Evolutionary conservation across 805 yeast species (phyloP).

Genomic region (Saturnispora silvae): DNA sequence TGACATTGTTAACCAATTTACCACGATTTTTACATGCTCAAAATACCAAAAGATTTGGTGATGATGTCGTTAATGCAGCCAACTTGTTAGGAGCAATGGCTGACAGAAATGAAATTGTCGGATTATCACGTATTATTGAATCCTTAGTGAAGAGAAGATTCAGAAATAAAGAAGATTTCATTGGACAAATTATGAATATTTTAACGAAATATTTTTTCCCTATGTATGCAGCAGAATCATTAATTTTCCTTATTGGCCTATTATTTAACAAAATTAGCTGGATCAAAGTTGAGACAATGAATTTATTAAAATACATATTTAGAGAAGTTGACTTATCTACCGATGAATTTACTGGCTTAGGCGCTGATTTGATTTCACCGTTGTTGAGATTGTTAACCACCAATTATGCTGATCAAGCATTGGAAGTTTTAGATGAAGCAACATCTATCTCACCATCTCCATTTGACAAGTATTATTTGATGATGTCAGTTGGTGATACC

Average conservation of each 20-base stretch:
- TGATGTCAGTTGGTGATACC: constrained; percentile 83
- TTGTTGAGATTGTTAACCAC: constrained; percentile 68
- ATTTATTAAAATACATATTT: constrained; percentile 58
- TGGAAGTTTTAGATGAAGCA: constrained; percentile 83
- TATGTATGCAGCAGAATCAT: constrained; percentile 57
- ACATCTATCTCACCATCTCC: constrained; percentile 80
- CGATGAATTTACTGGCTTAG: constrained; percentile 77
- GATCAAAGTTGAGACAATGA: constrained; percentile 76
- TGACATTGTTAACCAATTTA: constrained; percentile 65
- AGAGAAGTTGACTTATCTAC: constrained; percentile 68
- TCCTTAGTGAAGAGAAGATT: constrained; percentile 73
- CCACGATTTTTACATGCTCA: constrained; percentile 81
- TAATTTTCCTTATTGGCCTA: constrained; percentile 68
- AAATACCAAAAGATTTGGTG: constrained; percentile 40
- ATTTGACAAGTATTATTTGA: constrained; percentile 79
- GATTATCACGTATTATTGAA: constrained; percentile 57
- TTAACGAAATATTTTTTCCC: constrained; percentile 65
- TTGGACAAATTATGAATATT: constrained; percentile 67
- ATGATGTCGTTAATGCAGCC: constrained; percentile 44
- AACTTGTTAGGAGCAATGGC: constrained; percentile 54
- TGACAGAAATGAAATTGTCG: constrained; percentile 38
- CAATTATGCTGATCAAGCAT: constrained; percentile 78
- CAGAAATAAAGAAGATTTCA: constrained; percentile 82
- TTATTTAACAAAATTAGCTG: constrained; percentile 67
- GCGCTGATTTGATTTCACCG: constrained; percentile 93